phyloP scores from a whole-genome alignment of 805 yeast genomes.

The Yamadazyma endophytica region DNA sequence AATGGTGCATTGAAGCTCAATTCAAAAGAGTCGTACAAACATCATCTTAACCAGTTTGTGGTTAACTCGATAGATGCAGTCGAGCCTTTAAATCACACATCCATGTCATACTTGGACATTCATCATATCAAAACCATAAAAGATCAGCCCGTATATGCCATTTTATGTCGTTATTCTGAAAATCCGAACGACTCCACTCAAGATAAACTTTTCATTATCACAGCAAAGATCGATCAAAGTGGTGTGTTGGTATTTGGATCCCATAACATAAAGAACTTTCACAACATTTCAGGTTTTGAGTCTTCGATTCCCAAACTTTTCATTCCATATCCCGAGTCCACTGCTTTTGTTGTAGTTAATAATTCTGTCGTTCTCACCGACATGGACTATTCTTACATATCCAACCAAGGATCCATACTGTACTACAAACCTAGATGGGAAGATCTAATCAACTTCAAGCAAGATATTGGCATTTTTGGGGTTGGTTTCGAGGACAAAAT shows the following conservation, averaged over 20 bases:
- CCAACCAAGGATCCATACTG: conserved; percentile 15
- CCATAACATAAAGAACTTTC: conserved; percentile 52
- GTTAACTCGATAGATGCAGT: conserved; percentile 38
- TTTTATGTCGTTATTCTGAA: conserved; percentile 26
- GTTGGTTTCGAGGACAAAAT: conserved; percentile 47
- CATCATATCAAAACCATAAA: conserved; percentile 36
- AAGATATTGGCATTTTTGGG: conserved; percentile 53
- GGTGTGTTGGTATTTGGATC: conserved; percentile 59
- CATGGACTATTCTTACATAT: conserved; percentile 35
- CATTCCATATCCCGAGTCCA: conserved; percentile 54
- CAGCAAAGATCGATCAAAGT: conserved; percentile 47
- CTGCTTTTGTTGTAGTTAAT: conserved; percentile 58
- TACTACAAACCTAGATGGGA: conserved; percentile 66
- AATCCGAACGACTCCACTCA: conserved; percentile 5
- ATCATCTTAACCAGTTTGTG: conserved; percentile 24
- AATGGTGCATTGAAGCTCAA: conserved; percentile 25
- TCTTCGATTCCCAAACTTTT: conserved; percentile 42
- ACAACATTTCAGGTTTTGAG: background rate
- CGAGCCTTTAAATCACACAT: conserved; percentile 40
- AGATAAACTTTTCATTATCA: conserved; percentile 43
- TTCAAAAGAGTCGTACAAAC: conserved; percentile 24
- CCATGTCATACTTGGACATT: conserved; percentile 59
- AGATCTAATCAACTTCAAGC: conserved; percentile 61
- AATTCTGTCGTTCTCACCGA: conserved; percentile 67
- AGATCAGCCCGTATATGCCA: conserved; percentile 34